phyloP scores from a whole-genome alignment of 1,284 basidiomycete species.

The Neotropicomus parvogracilis region DNA sequence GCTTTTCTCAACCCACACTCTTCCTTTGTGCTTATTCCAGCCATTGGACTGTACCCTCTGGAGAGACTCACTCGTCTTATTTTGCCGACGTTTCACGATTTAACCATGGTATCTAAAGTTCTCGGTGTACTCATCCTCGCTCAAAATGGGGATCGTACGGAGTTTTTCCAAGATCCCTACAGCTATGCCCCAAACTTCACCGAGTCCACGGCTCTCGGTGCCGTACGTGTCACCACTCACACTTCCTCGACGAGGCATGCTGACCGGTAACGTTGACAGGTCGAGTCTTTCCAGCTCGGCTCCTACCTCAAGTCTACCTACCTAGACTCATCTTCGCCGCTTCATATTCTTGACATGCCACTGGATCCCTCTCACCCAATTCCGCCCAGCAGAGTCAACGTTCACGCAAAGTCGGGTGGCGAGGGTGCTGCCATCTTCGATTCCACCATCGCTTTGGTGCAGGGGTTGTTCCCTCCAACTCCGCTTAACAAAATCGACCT shows the following conservation, averaged over 20 bases:
- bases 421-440: slow-evolving; percentile 85
- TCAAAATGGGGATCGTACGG: slow-evolving; percentile 76
- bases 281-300: slow-evolving; percentile 72
- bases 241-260: background rate
- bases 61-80: background rate
- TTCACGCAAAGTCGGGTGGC: slow-evolving; percentile 76
- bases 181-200: slow-evolving; percentile 69
- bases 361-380: slow-evolving; percentile 30
- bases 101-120: slow-evolving; percentile 53
- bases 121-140: slow-evolving; percentile 80
- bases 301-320: slow-evolving; percentile 64
- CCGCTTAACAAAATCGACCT: slow-evolving; percentile 63
- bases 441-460: slow-evolving; percentile 69
- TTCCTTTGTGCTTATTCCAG: slow-evolving; percentile 5
- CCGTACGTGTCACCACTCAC: slow-evolving; percentile 43
- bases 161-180: slow-evolving; percentile 67
- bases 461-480: slow-evolving; percentile 77
- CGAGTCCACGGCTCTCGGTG: slow-evolving; percentile 79
- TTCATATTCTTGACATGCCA: slow-evolving; percentile 63
- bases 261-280: slow-evolving; percentile 38
- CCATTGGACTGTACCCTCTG: background rate
- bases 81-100: slow-evolving; percentile 15
- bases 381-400: slow-evolving; percentile 63
- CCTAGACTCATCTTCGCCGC: slow-evolving; percentile 59
- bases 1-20: slow-evolving; percentile 9